A percentile compares a stretch with the other conserved stretches of the same genome.
These are phyloP conservation scores for Pseudozyma flocculosa DNA, from an alignment of 1,284 basidiomycete species.

Conservation along the genomic window DNA sequence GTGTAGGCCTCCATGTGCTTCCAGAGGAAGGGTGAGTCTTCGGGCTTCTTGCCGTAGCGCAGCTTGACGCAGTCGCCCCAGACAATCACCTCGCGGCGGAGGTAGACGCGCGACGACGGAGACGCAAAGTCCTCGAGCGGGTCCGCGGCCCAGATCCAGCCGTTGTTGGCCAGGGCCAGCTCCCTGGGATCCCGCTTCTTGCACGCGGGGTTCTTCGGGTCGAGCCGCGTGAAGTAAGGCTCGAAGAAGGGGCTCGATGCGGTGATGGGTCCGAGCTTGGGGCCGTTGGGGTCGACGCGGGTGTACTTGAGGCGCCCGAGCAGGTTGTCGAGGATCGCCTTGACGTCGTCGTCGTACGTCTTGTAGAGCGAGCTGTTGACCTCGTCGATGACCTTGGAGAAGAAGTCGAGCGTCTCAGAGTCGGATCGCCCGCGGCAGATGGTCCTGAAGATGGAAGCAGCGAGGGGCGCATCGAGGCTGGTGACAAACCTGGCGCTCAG, in stretches of 20 bases:
- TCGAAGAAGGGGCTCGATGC: conserved; percentile 40
- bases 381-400: conserved; percentile 32
- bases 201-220: conserved; percentile 36
- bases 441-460: conserved; percentile 20
- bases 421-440: conserved; percentile 2
- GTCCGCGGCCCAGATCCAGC: conserved; percentile 98
- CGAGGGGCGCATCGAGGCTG: conserved; percentile 25
- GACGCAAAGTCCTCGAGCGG: conserved; percentile 92
- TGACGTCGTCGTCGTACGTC: conserved; percentile 46
- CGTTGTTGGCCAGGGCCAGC: conserved; percentile 86
- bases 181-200: conserved; percentile 66
- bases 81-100: conserved; percentile 91
- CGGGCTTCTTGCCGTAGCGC: conserved; percentile 67
- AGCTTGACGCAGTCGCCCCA: conserved; percentile 99
- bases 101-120: conserved; percentile 91
- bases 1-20: conserved; percentile 77
- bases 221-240: conserved; percentile 50
- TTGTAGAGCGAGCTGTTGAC: conserved; percentile 41
- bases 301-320: conserved; percentile 43
- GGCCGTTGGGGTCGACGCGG: conserved; percentile 43
- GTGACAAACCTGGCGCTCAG: conserved; percentile 38
- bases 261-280: conserved; percentile 43
- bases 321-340: conserved; percentile 44
- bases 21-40: conserved; percentile 92
- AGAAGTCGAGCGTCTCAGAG: conserved; percentile 19